Evolutionary conservation across 345 rosid genomes (phyloP).

Genomic region (Barbarea vulgaris): DNA sequence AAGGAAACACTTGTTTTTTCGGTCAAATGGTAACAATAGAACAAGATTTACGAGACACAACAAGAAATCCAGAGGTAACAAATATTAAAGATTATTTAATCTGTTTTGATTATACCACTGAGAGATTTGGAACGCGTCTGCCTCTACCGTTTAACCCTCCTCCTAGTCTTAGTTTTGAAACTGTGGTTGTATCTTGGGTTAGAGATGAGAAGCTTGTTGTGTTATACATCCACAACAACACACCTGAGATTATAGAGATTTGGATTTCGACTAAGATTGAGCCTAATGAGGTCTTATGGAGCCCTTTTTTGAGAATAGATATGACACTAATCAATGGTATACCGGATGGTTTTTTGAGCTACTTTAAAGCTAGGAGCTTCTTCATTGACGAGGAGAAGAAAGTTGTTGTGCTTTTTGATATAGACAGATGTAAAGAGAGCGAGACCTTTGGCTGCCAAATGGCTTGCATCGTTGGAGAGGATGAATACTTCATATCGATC

Average conservation of each 20-base stretch:
- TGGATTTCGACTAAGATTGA: neutral
- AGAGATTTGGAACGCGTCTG: neutral
- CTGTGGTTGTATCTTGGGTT: neutral
- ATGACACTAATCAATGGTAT: neutral
- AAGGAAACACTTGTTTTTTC: neutral
- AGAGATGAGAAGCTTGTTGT: neutral
- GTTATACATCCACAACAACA: neutral
- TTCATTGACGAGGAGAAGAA: slow-evolving; percentile 6
- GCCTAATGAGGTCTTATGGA: too few relatives aligned
- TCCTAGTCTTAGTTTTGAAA: neutral
- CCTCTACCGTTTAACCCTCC: neutral
- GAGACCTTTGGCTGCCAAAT: neutral
- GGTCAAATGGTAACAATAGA: neutral
- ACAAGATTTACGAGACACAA: too few relatives aligned
- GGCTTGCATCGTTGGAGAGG: neutral
- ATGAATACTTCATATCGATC: neutral
- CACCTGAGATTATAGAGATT: neutral
- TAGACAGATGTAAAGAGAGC: too few relatives aligned
- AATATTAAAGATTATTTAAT: neutral
- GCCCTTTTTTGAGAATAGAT: neutral
- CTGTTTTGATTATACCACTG: neutral
- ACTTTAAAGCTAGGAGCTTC: neutral
- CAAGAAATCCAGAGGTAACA: too few relatives aligned
- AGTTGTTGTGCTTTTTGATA: neutral
- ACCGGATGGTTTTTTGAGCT: neutral